These are phyloP conservation scores for Citrullus mucosospermus DNA, from an alignment of 306 rosid species.

Conservation along the genomic window DNA sequence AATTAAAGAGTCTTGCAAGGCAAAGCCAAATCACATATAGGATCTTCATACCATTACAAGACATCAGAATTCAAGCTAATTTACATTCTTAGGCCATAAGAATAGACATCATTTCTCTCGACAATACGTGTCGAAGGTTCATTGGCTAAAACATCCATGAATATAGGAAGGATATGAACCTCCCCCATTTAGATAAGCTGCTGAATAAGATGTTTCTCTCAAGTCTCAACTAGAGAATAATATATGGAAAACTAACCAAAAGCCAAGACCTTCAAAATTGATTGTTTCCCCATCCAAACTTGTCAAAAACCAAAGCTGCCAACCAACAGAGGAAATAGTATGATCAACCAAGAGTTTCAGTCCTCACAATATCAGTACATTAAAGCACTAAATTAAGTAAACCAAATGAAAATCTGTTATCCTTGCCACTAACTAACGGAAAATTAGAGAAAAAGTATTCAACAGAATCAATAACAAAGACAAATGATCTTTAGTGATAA, in stretches of 20 bases:
- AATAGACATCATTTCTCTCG: not conserved
- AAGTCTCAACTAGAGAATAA: not conserved
- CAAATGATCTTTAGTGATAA: not conserved
- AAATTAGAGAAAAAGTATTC: not conserved
- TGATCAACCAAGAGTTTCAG: not conserved
- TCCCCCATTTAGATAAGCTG: not conserved
- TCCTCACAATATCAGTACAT: not conserved
- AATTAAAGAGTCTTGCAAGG: not conserved
- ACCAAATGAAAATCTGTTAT: not conserved
- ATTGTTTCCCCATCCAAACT: not conserved
- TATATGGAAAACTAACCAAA: not conserved
- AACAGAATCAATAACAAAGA: not conserved
- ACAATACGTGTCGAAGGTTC: not conserved
- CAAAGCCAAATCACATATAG: not conserved
- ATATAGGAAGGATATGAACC: not conserved
- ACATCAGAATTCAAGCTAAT: not conserved
- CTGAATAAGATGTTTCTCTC: not conserved
- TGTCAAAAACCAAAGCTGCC: not conserved
- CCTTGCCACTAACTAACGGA: not conserved
- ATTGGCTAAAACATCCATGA: not conserved
- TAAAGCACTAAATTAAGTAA: not conserved
- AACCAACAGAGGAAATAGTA: slow-evolving; percentile 2
- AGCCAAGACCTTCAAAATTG: slow-evolving; percentile 1
- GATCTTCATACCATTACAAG: not conserved
- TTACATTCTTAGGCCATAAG: not conserved